Conservation (phyloP, 768 basidiomycete genomes). For the Rhizopogon vinicolor region DNA sequence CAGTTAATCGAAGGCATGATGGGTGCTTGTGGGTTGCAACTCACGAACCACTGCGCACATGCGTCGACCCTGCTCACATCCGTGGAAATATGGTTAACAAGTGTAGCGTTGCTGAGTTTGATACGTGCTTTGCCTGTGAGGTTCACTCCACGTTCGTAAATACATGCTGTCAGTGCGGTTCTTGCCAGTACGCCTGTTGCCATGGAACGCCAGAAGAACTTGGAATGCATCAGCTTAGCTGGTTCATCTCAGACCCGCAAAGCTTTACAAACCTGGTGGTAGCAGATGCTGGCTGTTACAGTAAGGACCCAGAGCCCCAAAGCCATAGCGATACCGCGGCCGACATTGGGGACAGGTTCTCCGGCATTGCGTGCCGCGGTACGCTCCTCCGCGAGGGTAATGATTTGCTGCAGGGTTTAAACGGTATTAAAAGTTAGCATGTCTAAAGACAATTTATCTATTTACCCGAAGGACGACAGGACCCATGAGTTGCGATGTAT, state of each 20-base stretch:
- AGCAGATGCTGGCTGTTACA: conserved; percentile 48
- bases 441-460: neutral
- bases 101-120: conserved; percentile 52
- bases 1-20: neutral
- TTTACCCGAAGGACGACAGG: conserved; percentile 56
- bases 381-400: conserved; percentile 52
- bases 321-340: conserved; percentile 56
- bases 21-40: conserved; percentile 17
- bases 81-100: conserved; percentile 60
- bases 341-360: conserved; percentile 34
- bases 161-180: conserved; percentile 60
- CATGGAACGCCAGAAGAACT: conserved; percentile 75
- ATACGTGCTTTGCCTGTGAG: conserved; percentile 65
- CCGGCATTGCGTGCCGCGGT: conserved; percentile 35
- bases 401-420: conserved; percentile 39
- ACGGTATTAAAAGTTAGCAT: neutral
- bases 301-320: conserved; percentile 48
- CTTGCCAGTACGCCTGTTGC: conserved; percentile 60
- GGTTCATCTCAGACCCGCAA: neutral
- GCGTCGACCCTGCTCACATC: conserved; percentile 48
- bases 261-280: conserved; percentile 47
- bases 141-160: conserved; percentile 65
- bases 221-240: neutral
- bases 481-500: conserved; percentile 57
- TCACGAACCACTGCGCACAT: conserved; percentile 55